phyloP scores from a whole-genome alignment of 2,329 filamentous ascomycete genomes.

The Daldinia eschscholtzii region DNA sequence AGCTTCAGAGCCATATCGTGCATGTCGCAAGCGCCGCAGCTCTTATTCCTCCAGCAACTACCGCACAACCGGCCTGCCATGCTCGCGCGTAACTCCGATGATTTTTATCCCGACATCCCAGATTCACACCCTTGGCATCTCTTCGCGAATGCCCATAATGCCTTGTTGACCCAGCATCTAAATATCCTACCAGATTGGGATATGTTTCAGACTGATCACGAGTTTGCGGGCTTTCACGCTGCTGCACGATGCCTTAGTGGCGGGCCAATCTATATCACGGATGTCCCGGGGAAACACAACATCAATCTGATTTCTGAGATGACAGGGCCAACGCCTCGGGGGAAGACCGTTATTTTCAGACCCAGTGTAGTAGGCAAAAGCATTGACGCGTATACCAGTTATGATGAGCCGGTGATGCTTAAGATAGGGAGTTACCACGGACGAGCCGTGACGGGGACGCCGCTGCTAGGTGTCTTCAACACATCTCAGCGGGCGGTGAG shows the following conservation, averaged over 20 bases:
- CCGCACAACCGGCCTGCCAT: conserved; percentile 80
- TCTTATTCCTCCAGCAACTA: conserved; percentile 86
- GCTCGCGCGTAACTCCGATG: conserved; percentile 85
- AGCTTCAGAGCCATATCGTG: conserved; percentile 84
- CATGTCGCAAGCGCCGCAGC: conserved; percentile 92
- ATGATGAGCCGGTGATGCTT: conserved; percentile 78
- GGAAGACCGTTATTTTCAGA: conserved; percentile 83
- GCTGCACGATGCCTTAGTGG: conserved; percentile 91
- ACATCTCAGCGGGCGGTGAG: conserved; percentile 71
- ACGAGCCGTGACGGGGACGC: conserved; percentile 73
- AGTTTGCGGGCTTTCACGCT: conserved; percentile 86
- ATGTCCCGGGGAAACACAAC: conserved; percentile 86
- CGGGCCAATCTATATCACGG: conserved; percentile 94
- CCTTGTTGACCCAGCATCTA: conserved; percentile 83
- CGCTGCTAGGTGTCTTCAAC: conserved; percentile 89
- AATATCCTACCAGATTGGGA: conserved; percentile 89
- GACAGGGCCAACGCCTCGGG: conserved; percentile 78
- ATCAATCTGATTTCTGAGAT: conserved; percentile 81
- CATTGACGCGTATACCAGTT: conserved; percentile 79
- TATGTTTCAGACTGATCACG: conserved; percentile 75
- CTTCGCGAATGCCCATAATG: conserved; percentile 93
- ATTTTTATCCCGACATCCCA: conserved; percentile 89
- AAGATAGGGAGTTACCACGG: conserved; percentile 84
- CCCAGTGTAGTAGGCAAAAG: conserved; percentile 80
- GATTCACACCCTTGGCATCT: conserved; percentile 93